A percentile compares a stretch with the other conserved stretches of the same genome.
Conservation (phyloP, 2,329 filamentous ascomycete genomes). For the Hymenoscyphus occultus region DNA sequence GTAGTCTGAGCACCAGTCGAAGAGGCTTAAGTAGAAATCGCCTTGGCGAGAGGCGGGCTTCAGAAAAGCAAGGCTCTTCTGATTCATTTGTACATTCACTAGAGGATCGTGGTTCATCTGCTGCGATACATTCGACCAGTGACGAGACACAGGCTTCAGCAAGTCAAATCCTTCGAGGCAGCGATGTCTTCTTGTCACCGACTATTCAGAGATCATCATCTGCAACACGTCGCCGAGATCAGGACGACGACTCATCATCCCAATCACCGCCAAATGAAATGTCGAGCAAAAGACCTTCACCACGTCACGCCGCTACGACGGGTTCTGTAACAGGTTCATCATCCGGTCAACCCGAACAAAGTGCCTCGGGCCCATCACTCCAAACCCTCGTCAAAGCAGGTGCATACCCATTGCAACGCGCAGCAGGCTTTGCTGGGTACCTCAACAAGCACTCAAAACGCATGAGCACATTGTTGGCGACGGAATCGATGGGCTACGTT, state of each 20-base stretch:
- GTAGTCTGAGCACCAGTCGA: slow-evolving; percentile 62
- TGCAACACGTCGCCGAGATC: slow-evolving; percentile 19
- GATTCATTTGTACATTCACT: slow-evolving; percentile 74
- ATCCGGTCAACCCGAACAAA: slow-evolving; percentile 32
- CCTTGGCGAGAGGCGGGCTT: slow-evolving; percentile 48
- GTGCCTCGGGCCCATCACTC: slow-evolving; percentile 49
- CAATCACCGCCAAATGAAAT: slow-evolving; percentile 25
- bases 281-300: slow-evolving; percentile 16
- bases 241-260: slow-evolving; percentile 20
- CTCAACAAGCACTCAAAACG: slow-evolving; percentile 74
- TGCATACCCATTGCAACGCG: slow-evolving; percentile 77
- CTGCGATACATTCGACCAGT: slow-evolving; percentile 63
- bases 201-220: slow-evolving; percentile 55
- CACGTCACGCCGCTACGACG: slow-evolving; percentile 24
- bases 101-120: slow-evolving; percentile 73
- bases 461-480: slow-evolving; percentile 79
- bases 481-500: slow-evolving; percentile 92
- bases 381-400: slow-evolving; percentile 60
- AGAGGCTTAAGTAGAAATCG: slow-evolving; percentile 51
- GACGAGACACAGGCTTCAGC: slow-evolving; percentile 77
- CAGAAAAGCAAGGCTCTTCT: slow-evolving; percentile 59
- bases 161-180: slow-evolving; percentile 84
- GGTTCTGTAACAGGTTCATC: slow-evolving; percentile 27
- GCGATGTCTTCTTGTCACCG: slow-evolving; percentile 83
- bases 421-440: slow-evolving; percentile 78